Conservation (phyloP, 768 basidiomycete species). For the Suillus discolor region DNA sequence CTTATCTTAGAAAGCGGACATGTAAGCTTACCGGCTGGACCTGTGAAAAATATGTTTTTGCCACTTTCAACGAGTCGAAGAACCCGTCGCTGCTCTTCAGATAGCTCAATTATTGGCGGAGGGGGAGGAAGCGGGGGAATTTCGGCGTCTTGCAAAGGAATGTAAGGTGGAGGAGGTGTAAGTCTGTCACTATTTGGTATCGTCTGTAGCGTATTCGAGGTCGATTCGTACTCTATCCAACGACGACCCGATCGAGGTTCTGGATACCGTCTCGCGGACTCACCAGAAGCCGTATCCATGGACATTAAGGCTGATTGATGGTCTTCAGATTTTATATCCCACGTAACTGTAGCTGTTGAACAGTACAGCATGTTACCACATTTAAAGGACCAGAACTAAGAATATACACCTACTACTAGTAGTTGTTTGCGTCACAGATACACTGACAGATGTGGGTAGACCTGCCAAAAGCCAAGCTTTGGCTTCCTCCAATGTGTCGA, state of each 20-base stretch:
- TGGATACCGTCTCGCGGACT: background rate
- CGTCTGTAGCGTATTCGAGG: background rate
- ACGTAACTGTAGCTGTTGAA: background rate
- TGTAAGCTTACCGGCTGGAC: constrained; percentile 59
- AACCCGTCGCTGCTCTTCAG: constrained; percentile 45
- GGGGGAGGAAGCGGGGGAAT: constrained; percentile 3
- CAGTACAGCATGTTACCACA: background rate
- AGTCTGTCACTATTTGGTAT: background rate
- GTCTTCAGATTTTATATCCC: background rate
- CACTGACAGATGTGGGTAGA: constrained; percentile 15
- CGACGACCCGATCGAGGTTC: background rate
- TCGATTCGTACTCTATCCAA: constrained; percentile 4
- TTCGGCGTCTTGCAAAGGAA: background rate
- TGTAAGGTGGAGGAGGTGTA: constrained; percentile 3
- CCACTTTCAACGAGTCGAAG: constrained; percentile 51
- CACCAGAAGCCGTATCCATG: background rate
- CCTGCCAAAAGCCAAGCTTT: constrained; percentile 22
- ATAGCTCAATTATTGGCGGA: constrained; percentile 26
- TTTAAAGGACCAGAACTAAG: background rate
- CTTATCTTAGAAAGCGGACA: constrained; percentile 1
- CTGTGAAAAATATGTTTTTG: constrained; percentile 73
- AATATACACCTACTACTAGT: constrained; percentile 22
- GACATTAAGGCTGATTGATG: constrained; percentile 7
- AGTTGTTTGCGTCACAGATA: constrained; percentile 10
- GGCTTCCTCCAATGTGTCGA: constrained; percentile 31